Conservation (phyloP, 73 alveolate species). For the Symbiodinium pilosum region DNA sequence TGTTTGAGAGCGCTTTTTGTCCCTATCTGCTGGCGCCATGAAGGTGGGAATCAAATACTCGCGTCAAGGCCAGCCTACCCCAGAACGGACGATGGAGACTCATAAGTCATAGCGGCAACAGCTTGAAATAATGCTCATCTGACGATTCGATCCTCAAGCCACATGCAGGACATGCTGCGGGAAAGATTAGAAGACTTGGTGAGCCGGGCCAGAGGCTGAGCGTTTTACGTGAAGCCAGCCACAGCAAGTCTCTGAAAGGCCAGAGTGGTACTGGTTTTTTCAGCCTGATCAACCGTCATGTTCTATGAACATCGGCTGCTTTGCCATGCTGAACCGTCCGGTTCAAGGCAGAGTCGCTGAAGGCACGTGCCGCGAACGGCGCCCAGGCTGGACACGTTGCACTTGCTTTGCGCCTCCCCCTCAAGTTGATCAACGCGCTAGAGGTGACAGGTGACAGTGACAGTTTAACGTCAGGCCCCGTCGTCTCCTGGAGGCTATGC, state of each 20-base stretch:
- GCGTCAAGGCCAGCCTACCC: background rate
- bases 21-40: background rate
- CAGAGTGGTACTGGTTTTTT: too few species aligned
- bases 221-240: too few species aligned
- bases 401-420: too few species aligned
- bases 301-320: background rate
- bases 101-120: too few species aligned
- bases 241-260: too few species aligned
- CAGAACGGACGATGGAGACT: too few species aligned
- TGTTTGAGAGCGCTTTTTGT: too few species aligned
- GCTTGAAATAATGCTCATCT: background rate
- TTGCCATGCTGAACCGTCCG: background rate
- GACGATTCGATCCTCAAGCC: too few species aligned
- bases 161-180: constrained; percentile 57
- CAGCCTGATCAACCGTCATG: too few species aligned
- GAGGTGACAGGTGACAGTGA: too few species aligned
- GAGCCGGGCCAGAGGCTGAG: background rate
- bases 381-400: too few species aligned
- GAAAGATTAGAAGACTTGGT: constrained; percentile 40
- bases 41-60: background rate
- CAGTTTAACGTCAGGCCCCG: constrained; percentile 42
- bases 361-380: background rate
- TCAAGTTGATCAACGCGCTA: too few species aligned
- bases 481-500: constrained; percentile 65
- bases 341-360: background rate